phyloP scores from a whole-genome alignment of 495 filamentous ascomycete species.

The Penicillium manginii region DNA sequence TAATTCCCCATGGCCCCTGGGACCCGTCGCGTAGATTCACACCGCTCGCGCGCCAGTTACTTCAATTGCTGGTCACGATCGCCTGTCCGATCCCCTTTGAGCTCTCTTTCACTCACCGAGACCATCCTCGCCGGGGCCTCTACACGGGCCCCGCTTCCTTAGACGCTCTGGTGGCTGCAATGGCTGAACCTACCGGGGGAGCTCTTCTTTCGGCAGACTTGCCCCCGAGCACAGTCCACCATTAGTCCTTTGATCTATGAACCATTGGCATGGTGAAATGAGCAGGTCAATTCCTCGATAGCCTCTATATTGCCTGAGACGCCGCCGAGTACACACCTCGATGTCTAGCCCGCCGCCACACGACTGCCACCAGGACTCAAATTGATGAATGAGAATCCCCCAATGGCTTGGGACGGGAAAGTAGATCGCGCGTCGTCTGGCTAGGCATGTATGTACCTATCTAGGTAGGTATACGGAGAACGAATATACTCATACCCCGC shows the following conservation, averaged over 20 bases:
- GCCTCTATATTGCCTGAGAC: not conserved
- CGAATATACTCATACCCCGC: conserved; percentile 10
- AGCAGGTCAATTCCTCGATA: conserved; percentile 3
- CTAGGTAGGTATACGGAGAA: not conserved
- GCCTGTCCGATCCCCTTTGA: not conserved
- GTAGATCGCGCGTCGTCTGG: not conserved
- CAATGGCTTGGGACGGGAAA: conserved; percentile 4
- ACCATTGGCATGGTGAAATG: conserved; percentile 2
- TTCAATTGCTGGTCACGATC: not conserved
- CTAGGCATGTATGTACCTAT: no score
- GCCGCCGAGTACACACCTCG: not conserved
- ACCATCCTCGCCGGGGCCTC: conserved; percentile 2
- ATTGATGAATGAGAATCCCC: not conserved
- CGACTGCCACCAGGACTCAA: not conserved
- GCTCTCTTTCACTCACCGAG: conserved; percentile 19
- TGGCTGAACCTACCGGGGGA: conserved; percentile 29
- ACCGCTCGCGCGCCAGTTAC: conserved; percentile 12
- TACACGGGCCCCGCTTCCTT: conserved; percentile 5
- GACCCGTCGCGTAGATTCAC: not conserved
- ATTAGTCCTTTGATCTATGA: not conserved
- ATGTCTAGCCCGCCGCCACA: conserved; percentile 13
- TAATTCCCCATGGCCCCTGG: not conserved
- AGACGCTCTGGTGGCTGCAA: conserved; percentile 3
- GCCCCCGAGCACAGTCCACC: conserved; percentile 3
- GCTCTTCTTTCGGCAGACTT: conserved; percentile 10